A percentile compares a stretch with the other conserved stretches of the same genome.
These are phyloP conservation scores for Mollisia scopiformis DNA, from an alignment of 2,329 filamentous ascomycete genomes.

Conservation along the genomic window DNA sequence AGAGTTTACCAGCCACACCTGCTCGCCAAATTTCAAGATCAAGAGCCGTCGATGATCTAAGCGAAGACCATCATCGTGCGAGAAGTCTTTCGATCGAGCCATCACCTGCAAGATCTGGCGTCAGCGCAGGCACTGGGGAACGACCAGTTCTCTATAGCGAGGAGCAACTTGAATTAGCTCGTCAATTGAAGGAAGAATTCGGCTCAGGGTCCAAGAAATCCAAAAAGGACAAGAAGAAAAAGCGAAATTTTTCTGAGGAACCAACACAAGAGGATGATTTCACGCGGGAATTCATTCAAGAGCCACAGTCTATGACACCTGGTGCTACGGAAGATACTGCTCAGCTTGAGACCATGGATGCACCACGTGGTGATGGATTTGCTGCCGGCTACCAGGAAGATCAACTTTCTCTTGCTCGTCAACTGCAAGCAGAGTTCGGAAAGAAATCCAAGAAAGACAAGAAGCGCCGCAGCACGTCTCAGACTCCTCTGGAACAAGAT, in stretches of 20 bases:
- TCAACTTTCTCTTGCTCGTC: constrained; percentile 32
- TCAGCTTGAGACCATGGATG: constrained; percentile 3
- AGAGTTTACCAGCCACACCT: constrained; percentile 31
- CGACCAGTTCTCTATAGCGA: constrained; percentile 27
- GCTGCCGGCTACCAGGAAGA: constrained; percentile 31
- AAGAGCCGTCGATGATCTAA: constrained; percentile 22
- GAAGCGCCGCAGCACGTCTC: constrained; percentile 29
- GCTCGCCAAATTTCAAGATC: constrained; percentile 27
- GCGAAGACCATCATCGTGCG: constrained; percentile 23
- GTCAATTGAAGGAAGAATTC: constrained; percentile 34
- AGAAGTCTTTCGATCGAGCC: constrained; percentile 32
- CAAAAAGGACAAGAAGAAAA: constrained; percentile 43
- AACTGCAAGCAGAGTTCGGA: constrained; percentile 32
- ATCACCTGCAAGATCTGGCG: constrained; percentile 8
- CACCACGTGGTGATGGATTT: constrained; percentile 20
- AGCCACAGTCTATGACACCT: not conserved
- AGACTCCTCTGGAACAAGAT: constrained; percentile 25
- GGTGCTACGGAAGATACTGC: not conserved
- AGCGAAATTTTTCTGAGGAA: constrained; percentile 13
- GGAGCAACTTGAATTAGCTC: constrained; percentile 32
- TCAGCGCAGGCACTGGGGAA: constrained; percentile 13
- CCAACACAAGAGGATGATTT: constrained; percentile 19
- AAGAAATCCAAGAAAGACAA: constrained; percentile 44
- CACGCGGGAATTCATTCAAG: constrained; percentile 4
- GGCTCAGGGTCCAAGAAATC: constrained; percentile 39